phyloP scores from a whole-genome alignment of 78 protist genomes.

The Blattamonas nauphoetae region DNA sequence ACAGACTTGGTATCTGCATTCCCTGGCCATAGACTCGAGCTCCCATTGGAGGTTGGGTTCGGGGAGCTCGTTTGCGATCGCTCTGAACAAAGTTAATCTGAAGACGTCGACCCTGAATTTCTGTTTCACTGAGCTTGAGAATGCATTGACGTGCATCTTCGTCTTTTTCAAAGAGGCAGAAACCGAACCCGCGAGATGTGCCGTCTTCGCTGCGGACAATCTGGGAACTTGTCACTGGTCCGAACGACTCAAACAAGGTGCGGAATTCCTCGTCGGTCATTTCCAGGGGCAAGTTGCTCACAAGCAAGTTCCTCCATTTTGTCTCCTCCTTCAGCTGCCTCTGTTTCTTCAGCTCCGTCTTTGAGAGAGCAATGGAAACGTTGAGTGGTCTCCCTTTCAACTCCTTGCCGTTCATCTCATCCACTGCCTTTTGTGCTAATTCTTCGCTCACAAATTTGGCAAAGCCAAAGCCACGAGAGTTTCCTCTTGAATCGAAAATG shows the following conservation, averaged over 20 bases:
- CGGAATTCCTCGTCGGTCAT: neutral
- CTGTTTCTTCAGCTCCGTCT: neutral
- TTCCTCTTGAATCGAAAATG: too few relatives aligned
- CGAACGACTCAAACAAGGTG: neutral
- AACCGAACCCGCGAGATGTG: neutral
- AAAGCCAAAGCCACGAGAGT: neutral
- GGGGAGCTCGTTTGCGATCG: too few relatives aligned
- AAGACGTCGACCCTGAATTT: neutral
- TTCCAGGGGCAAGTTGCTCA: neutral
- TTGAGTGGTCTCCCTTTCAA: neutral
- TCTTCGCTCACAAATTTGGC: neutral
- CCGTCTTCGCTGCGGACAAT: neutral
- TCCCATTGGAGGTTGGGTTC: too few relatives aligned
- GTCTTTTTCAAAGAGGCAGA: neutral
- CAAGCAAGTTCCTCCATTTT: neutral
- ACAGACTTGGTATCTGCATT: too few relatives aligned
- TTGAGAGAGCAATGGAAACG: neutral
- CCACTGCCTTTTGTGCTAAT: neutral
- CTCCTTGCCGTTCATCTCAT: neutral
- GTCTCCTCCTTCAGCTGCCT: neutral
- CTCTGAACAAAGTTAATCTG: too few relatives aligned
- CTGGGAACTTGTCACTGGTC: neutral
- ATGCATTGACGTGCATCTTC: neutral
- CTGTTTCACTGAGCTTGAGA: neutral
- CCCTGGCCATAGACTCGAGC: too few relatives aligned